phyloP scores from a whole-genome alignment of 306 rosid species.

The Cucurbita maxima region DNA sequence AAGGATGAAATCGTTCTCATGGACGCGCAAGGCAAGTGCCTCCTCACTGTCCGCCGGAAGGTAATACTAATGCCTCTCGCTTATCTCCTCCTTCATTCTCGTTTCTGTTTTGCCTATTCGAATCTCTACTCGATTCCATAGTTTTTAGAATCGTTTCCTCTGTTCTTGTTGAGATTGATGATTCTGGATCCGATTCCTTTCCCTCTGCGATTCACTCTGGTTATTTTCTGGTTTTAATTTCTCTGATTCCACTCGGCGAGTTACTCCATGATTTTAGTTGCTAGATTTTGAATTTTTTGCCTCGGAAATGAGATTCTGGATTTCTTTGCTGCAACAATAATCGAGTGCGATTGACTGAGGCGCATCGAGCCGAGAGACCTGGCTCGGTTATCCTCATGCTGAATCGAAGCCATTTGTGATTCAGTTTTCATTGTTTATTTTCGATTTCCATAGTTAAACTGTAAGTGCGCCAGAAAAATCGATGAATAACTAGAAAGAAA shows the following conservation, averaged over 20 bases:
- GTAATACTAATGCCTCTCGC: constrained; percentile 11
- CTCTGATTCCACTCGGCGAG: not conserved
- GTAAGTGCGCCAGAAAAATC: not conserved
- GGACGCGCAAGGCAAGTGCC: constrained; percentile 69
- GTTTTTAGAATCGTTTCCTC: not conserved
- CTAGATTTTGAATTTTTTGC: not conserved
- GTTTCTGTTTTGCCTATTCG: not conserved
- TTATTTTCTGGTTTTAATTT: not conserved
- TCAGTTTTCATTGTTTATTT: not conserved
- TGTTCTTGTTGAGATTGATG: not conserved
- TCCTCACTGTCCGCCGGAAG: constrained; percentile 86
- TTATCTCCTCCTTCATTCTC: not conserved
- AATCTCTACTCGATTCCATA: constrained; percentile 11
- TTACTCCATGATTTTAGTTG: not conserved
- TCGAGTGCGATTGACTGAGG: not conserved
- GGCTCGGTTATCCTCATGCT: not conserved
- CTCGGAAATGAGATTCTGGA: not conserved
- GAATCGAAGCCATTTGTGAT: not conserved
- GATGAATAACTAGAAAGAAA: not conserved
- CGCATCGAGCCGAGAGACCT: not conserved
- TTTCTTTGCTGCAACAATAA: not conserved
- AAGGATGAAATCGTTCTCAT: constrained; percentile 67
- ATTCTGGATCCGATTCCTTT: not conserved
- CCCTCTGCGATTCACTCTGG: not conserved
- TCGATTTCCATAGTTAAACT: not conserved